Evolutionary conservation across 1,284 basidiomycete species (phyloP), one percentile per base, ranked within the genome.

Genomic region (Hemileia vastatrix): DNA sequence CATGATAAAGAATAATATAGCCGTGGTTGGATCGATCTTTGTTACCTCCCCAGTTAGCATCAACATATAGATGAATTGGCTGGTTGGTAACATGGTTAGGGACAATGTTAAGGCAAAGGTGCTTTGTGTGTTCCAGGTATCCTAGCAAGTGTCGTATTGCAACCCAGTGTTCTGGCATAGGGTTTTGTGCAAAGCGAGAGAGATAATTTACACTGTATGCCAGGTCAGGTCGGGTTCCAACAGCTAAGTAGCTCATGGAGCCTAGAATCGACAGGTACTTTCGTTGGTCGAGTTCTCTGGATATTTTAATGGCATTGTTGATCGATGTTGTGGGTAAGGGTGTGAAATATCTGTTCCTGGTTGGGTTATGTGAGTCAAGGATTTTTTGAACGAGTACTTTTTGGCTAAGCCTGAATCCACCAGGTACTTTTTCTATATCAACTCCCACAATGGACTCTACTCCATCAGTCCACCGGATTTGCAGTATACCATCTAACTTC

Each of bases 71-170:
- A 50, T 11, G 11, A 11, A 19, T 23, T 24, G 23, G 13, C 11
- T 50, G n/a, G 13, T 19, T 4, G 11, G 3, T 4, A 11, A 11
- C n/a, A 3, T 5, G 11, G n/a, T 4, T 4, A 4, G n/a, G n/a
- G 4, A 2, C 21, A 50, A 50, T 18, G 4, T 11, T 5, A 5
- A 50, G 40, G 45, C 54, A n/a, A 45, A 43, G 31, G 21, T 36
- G 19, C 19, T 36, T 55, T 27, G 44, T 15, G 11, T 3, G n/a
- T n/a, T n/a, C n/a, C n/a, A n/a, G n/a, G n/a, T n/a, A n/a, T n/a
- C n/a, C n/a, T n/a, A n/a, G n/a, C 36, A 57, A 19, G 8, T 45
- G 21, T 2, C 47, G n/a, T 2, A 57, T n/a, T 57, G 54, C 54
- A 4, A 9, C 2, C 54, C 54, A 57, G 40, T 57, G 54, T 9